Conservation (phyloP, 805 yeast species). For the Wickerhamomyces bovis region DNA sequence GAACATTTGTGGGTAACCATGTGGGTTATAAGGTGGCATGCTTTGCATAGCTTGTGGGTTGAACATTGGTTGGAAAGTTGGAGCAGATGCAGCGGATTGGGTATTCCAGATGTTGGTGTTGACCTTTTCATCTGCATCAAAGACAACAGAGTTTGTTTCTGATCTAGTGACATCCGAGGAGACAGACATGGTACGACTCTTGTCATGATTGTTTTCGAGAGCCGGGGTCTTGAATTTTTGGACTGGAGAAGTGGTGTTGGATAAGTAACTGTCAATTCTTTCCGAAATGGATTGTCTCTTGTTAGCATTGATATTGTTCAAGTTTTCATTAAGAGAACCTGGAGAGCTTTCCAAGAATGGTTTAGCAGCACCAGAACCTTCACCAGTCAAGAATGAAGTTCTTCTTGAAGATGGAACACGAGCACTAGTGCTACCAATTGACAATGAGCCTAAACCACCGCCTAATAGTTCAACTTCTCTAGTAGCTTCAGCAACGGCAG, state of each 20-base stretch:
- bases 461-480: slow-evolving; percentile 52
- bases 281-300: slow-evolving; percentile 33
- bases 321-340: slow-evolving; percentile 25
- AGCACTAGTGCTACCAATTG: slow-evolving; percentile 27
- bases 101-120: slow-evolving; percentile 55
- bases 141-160: slow-evolving; percentile 28
- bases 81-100: slow-evolving; percentile 57
- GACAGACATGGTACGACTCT: slow-evolving; percentile 18
- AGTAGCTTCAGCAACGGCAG: slow-evolving; percentile 63
- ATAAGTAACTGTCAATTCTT: slow-evolving; percentile 50
- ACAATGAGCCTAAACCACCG: slow-evolving; percentile 36
- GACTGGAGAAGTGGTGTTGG: slow-evolving; percentile 39
- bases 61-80: slow-evolving; percentile 7
- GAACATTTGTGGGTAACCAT: slow-evolving; percentile 26
- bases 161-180: slow-evolving; percentile 26
- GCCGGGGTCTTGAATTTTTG: slow-evolving; percentile 30
- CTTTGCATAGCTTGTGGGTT: slow-evolving; percentile 2
- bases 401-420: slow-evolving; percentile 41
- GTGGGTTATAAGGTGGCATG: slow-evolving; percentile 16
- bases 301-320: slow-evolving; percentile 15
- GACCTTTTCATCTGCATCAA: slow-evolving; percentile 24
- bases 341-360: slow-evolving; percentile 23
- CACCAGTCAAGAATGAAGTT: slow-evolving; percentile 41
- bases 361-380: slow-evolving; percentile 21
- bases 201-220: neutral